A percentile compares a stretch with the other conserved stretches of the same genome.
These are phyloP conservation scores for Botryotinia calthae DNA, from an alignment of 2,329 filamentous ascomycete species.

Conservation along the genomic window DNA sequence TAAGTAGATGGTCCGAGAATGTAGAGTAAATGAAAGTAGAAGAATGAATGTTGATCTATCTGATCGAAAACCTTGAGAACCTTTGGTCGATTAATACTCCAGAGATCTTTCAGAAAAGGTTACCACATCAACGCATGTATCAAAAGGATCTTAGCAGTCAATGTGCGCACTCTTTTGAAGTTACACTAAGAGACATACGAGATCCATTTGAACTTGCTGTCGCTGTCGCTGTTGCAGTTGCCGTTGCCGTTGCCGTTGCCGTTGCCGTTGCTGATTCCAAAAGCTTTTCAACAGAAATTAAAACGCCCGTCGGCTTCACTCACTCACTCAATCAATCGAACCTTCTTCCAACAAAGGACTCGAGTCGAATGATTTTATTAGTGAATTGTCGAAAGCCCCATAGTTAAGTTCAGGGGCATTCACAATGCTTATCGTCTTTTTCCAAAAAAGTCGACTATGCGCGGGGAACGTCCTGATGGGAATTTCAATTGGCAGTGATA, in stretches of 20 bases:
- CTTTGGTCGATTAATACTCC: background rate
- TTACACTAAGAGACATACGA: background rate
- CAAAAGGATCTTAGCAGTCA: conserved; percentile 1
- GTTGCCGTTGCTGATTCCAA: background rate
- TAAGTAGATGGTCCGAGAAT: background rate
- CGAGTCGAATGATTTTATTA: background rate
- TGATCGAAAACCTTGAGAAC: background rate
- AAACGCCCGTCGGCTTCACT: background rate
- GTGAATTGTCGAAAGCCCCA: conserved; percentile 5
- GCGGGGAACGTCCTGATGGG: background rate
- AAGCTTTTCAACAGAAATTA: background rate
- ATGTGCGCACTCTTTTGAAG: background rate
- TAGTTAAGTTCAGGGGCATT: conserved; percentile 7
- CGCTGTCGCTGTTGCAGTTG: background rate
- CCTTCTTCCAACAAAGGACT: background rate
- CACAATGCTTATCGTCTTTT: background rate
- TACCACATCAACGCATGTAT: background rate
- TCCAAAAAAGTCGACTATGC: background rate
- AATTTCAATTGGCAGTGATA: conserved; percentile 8
- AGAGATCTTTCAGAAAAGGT: background rate
- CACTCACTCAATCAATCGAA: background rate
- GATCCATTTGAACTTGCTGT: background rate
- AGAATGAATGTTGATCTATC: conserved; percentile 9
- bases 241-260: background rate
- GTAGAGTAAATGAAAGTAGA: background rate